Evolutionary conservation across 2,329 filamentous ascomycete species (phyloP).

Genomic region (Fusarium agapanthi): DNA sequence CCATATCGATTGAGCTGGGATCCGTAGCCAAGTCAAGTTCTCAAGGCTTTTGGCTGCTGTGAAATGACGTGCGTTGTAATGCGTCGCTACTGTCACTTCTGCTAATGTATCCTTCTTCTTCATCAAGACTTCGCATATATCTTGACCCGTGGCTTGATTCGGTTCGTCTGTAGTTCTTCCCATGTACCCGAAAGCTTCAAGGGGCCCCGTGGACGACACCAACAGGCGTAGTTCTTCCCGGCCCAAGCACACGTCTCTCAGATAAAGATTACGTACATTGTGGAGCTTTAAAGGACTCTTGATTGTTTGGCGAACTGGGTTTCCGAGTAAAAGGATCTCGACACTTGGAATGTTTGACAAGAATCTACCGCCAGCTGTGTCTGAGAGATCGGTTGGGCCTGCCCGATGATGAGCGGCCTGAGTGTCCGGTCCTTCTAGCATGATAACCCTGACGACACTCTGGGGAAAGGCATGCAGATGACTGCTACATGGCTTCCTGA

Average conservation of each 20-base stretch:
- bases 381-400: not conserved
- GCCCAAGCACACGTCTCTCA: not conserved
- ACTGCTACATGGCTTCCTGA: not conserved
- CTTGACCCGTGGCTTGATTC: not conserved
- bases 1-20: not conserved
- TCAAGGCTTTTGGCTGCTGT: not conserved
- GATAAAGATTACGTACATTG: not conserved
- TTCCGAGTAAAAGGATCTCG: not conserved
- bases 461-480: not conserved
- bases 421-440: fast-evolving
- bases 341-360: not conserved
- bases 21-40: not conserved
- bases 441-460: not conserved
- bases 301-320: not conserved
- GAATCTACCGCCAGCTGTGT: not conserved
- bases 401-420: not conserved
- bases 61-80: not conserved
- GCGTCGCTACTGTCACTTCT: not conserved
- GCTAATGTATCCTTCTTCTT: not conserved
- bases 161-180: not conserved
- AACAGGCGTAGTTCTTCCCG: not conserved
- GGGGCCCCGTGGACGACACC: not conserved
- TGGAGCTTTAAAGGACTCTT: not conserved
- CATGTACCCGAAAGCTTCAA: not conserved
- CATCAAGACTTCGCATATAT: not conserved